Conservation (phyloP, 2,329 filamentous ascomycete species). For the Pseudogymnoascus sp. region DNA sequence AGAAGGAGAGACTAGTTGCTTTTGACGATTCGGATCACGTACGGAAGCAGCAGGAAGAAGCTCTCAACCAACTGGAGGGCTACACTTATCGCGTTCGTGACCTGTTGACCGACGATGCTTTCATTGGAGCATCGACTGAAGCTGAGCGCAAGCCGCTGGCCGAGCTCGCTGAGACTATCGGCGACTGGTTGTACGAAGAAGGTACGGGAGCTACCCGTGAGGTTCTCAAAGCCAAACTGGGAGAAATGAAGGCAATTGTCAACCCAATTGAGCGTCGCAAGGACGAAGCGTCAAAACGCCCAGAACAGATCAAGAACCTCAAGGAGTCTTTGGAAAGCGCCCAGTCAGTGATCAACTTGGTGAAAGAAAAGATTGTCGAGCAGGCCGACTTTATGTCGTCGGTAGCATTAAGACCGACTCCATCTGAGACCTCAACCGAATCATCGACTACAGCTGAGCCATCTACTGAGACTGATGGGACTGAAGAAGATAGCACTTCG, state of each 20-base stretch:
- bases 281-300: conserved; percentile 62
- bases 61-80: conserved; percentile 83
- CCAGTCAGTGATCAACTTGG: conserved; percentile 57
- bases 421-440: conserved; percentile 41
- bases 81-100: conserved; percentile 88
- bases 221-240: conserved; percentile 66
- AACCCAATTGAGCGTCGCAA: conserved; percentile 68
- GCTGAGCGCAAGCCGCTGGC: conserved; percentile 59
- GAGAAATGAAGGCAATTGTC: conserved; percentile 68
- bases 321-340: conserved; percentile 64
- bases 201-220: conserved; percentile 67
- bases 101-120: conserved; percentile 67
- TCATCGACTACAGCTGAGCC: conserved; percentile 33
- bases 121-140: conserved; percentile 61
- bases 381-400: conserved; percentile 32
- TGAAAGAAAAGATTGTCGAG: conserved; percentile 56
- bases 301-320: conserved; percentile 57
- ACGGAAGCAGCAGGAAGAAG: conserved; percentile 70
- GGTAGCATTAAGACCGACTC: conserved; percentile 23
- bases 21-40: conserved; percentile 81
- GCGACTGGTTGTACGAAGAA: conserved; percentile 88
- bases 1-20: conserved; percentile 59
- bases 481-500: conserved; percentile 63
- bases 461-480: conserved; percentile 38
- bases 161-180: conserved; percentile 56